Percentiles rank a stretch among this genome's conserved stretches.
Evolutionary conservation across 352 stramenopile genomes (phyloP).

Genomic region (Stramenopiles sp.): DNA sequence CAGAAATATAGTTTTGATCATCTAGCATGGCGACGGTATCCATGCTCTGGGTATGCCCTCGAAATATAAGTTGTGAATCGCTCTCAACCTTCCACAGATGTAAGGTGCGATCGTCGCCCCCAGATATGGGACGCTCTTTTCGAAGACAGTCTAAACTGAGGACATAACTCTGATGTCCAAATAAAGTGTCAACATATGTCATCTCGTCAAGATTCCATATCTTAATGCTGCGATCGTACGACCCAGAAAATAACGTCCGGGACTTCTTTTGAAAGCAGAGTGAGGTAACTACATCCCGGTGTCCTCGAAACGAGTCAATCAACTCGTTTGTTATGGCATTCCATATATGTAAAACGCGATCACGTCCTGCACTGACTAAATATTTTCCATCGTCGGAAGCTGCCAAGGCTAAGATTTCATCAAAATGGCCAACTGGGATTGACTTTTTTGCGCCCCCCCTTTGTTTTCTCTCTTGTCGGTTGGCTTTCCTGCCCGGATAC

Average conservation of each 20-base stretch:
- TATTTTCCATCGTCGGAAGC: constrained; percentile 70
- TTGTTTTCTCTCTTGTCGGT: constrained; percentile 34
- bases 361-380: constrained; percentile 58
- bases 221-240: constrained; percentile 70
- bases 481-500: constrained; percentile 28
- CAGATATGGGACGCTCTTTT: constrained; percentile 66
- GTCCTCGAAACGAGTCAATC: constrained; percentile 61
- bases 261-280: constrained; percentile 61
- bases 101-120: constrained; percentile 64
- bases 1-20: constrained; percentile 73
- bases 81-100: constrained; percentile 84
- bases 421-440: constrained; percentile 25
- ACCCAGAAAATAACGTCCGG: constrained; percentile 68
- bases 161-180: constrained; percentile 68
- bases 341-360: constrained; percentile 74
- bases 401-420: constrained; percentile 51
- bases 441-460: constrained; percentile 28
- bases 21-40: constrained; percentile 71
- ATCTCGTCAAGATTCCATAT: constrained; percentile 85
- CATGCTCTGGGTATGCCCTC: constrained; percentile 51
- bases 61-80: constrained; percentile 79
- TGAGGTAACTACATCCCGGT: constrained; percentile 61
- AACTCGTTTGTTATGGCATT: constrained; percentile 36
- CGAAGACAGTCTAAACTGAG: constrained; percentile 64
- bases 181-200: constrained; percentile 82